Base-by-base conservation (phyloP, 768 basidiomycete species). In the Coprinopsis sp. region DNA sequence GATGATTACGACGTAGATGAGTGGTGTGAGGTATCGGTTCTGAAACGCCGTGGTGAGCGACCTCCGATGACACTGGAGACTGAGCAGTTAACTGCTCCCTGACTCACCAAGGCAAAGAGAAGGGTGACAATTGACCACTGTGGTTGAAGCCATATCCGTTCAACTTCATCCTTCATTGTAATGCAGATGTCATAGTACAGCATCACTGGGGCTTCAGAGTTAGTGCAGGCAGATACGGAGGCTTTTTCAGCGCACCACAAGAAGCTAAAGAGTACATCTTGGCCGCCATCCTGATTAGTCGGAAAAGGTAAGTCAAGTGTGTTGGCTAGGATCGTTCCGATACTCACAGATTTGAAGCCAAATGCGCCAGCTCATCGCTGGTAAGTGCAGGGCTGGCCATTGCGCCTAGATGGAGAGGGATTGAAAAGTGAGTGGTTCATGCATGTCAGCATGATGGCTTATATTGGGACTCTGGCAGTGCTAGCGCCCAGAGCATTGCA, bases 211-310 rank as follows among this genome's bases (percentile, higher is more conserved):
- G 11, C 2, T 3, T 5, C 13, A 31, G 18, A 47, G 27, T 33
- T 19, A 27, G 29, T 33, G 44, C 21, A 14, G 38, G 14, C 16
- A 31, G 16, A 3, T 33, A 33, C 2, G 38, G 24, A 37, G 11
- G 3, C 25, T n/a, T n/a, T 18, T 8, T 16, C 16, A 3, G 13
- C 63, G 18, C 28, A 69, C 66, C 66, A 54, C 66, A 68, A 14
- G 68, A 57, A 6, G 68, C 65, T 11, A 70, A 51, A 1, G 67
- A 68, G 48, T 64, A 67, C 59, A 67, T 62, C 48, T 68, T 67
- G 1, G 63, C 61, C 8, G 59, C 64, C 59, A 63, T 58, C 29
- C 68, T 69, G 30, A 19, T 37, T 37, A 19, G 19, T 37, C 11
- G 19, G 30, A 11, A 7, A 7, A 37, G 10, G 18, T 10, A 7